Base-by-base conservation (phyloP, 2,329 filamentous ascomycete species). In the Epichloe aotearoae region DNA sequence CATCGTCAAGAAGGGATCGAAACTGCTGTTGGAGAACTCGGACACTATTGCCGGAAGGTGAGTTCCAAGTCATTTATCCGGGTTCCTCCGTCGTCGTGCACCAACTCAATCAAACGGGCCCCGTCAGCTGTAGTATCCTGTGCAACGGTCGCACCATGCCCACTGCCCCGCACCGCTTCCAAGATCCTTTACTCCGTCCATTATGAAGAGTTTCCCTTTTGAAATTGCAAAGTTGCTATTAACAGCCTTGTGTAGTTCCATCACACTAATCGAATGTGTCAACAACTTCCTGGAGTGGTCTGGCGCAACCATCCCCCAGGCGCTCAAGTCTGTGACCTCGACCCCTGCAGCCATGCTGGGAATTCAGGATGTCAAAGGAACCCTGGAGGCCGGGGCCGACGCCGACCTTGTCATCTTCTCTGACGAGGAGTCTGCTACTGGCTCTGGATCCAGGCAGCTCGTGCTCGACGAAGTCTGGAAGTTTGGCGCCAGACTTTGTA, bases 241-340 rank as follows among this genome's bases (percentile, higher is more conserved):
- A 45, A 58, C 50, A 26, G 10, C 8, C 14, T 19, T n/a, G 3
- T 10, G 40, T 49, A 84, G 80, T 58, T 82, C 81, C 41, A 81
- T 83, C 49, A 83, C 83, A 6, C 73, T 94, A n/a, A 76, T 90
- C 40, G 84, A 91, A 58, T 93, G 88, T 59, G 80, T 90, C 50
- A 84, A 82, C 61, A 93, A 93, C 66, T 90, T 93, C 64, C 72
- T 88, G 57, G 76, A 76, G 52, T 91, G 84, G 83, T 83, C 83
- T 1, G 84, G 83, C 14, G 76, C 79, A 5, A 75, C 73, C 37
- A 75, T 90, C 37, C 79, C 79, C 0, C 76, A 83, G 60, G 86
- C 83, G 1, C 67, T 93, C 44, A 78, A 76, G 55, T 78, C 85
- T 8, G 87, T 90, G 33, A 93, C 88, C 0, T 72, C 77, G 36